phyloP scores from a whole-genome alignment of 352 stramenopile genomes.

The Peronospora belbahrii region DNA sequence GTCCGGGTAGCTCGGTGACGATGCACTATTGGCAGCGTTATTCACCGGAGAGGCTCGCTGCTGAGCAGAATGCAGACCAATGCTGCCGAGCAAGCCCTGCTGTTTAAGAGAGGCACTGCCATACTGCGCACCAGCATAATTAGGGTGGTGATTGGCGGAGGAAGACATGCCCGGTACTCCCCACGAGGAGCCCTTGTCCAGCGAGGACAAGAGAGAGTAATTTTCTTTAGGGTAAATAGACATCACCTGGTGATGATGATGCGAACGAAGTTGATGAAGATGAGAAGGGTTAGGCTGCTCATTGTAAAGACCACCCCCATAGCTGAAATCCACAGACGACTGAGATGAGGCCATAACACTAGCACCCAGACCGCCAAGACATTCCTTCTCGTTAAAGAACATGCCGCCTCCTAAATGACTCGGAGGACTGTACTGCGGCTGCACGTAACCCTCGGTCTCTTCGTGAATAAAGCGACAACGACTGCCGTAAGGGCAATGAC shows the following conservation, averaged over 20 bases:
- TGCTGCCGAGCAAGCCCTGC: conserved; percentile 30
- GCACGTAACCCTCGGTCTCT: conserved; percentile 51
- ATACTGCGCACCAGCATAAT: conserved; percentile 49
- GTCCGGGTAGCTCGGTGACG: conserved; percentile 52
- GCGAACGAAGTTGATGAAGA: conserved; percentile 20
- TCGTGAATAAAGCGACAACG: conserved; percentile 87
- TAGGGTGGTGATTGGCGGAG: conserved; percentile 30
- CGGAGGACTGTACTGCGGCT: conserved; percentile 47
- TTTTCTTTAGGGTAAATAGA: conserved; percentile 51
- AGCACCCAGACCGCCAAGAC: conserved; percentile 14
- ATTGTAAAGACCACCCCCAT: conserved; percentile 23
- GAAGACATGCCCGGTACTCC: conserved; percentile 15
- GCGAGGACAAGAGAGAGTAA: conserved; percentile 55
- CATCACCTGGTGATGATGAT: conserved; percentile 29
- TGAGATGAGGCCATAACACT: conserved; percentile 26
- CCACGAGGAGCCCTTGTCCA: conserved; percentile 52
- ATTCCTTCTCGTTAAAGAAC: conserved; percentile 57
- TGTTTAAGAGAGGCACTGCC: conserved; percentile 22
- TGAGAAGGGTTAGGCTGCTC: conserved; percentile 28
- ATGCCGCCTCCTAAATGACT: conserved; percentile 31
- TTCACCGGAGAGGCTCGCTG: conserved; percentile 16
- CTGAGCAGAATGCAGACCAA: conserved; percentile 23
- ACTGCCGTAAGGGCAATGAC: conserved; percentile 79
- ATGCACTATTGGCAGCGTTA: conserved; percentile 23
- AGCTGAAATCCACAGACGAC: conserved; percentile 26